A percentile compares a stretch with the other conserved stretches of the same genome.
Conservation (phyloP, 768 basidiomycete genomes). For the Macrolepiota albuminosa region DNA sequence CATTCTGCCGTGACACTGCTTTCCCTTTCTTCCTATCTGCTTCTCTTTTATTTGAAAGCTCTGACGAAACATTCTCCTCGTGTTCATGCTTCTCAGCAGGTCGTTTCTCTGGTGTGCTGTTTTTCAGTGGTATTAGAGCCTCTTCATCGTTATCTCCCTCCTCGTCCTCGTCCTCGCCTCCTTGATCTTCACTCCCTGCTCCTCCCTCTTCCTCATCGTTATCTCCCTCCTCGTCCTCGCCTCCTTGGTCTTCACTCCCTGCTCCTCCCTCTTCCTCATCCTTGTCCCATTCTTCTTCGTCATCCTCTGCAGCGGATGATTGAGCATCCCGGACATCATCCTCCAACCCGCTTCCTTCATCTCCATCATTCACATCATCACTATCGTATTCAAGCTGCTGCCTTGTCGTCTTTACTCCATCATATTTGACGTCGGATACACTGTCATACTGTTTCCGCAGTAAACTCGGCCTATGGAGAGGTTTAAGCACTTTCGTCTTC, state of each 20-base stretch:
- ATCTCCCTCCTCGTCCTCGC: neutral
- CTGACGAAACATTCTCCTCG: constrained; percentile 42
- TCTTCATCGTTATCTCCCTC: neutral
- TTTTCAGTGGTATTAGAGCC: neutral
- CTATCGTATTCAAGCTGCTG: constrained; percentile 45
- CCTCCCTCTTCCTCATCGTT: neutral
- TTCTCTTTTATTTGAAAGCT: constrained; percentile 55
- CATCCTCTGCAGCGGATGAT: constrained; percentile 7
- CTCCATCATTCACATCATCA: constrained; percentile 48
- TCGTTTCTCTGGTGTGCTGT: constrained; percentile 1
- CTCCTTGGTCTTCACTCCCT: constrained; percentile 8
- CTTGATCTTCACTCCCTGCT: neutral
- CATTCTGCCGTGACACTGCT: constrained; percentile 81
- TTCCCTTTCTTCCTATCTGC: constrained; percentile 78
- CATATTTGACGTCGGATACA: constrained; percentile 75
- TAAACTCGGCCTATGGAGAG: constrained; percentile 52
- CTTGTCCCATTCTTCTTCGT: constrained; percentile 8
- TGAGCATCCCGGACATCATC: constrained; percentile 15
- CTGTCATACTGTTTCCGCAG: constrained; percentile 63
- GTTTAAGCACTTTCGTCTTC: neutral
- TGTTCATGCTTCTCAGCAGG: constrained; percentile 13
- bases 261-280: neutral
- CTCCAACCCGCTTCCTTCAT: constrained; percentile 36
- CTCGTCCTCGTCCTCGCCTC: neutral
- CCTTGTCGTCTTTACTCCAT: constrained; percentile 60